These are phyloP conservation scores for Trichomonascus vanleenenianus DNA, from an alignment of 805 yeast genomes.

Conservation along the genomic window DNA sequence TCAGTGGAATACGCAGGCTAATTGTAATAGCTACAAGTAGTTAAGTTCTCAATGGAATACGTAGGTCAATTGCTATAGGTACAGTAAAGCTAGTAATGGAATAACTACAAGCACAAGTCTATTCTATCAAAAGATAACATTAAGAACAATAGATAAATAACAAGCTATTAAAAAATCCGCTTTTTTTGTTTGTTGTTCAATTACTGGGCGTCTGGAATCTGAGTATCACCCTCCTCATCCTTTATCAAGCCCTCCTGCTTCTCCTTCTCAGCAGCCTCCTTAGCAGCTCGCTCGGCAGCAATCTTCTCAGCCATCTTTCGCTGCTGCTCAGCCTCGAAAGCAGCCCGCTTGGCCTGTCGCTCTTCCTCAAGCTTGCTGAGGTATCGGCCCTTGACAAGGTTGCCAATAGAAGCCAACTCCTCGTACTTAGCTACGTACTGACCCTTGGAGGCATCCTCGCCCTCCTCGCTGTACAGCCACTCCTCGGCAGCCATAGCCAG, in stretches of 20 bases:
- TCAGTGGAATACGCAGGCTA: no score
- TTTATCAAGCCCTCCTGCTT: slow-evolving; percentile 12
- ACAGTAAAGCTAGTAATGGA: no score
- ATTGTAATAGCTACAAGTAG: no score
- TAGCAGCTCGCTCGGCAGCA: slow-evolving; percentile 68
- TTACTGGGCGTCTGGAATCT: slow-evolving; percentile 9
- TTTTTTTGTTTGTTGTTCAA: neutral
- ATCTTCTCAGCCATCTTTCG: slow-evolving; percentile 76
- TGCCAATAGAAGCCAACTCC: slow-evolving; percentile 91
- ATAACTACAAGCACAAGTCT: neutral
- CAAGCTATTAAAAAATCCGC: neutral
- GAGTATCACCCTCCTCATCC: slow-evolving; percentile 5
- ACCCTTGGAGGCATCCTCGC: slow-evolving; percentile 93
- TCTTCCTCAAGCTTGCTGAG: slow-evolving; percentile 91
- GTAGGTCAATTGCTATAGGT: no score
- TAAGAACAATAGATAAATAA: neutral
- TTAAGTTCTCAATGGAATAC: no score
- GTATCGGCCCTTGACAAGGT: slow-evolving; percentile 92
- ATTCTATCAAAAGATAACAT: neutral
- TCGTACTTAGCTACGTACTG: slow-evolving; percentile 96
- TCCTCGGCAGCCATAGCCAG: slow-evolving; percentile 85
- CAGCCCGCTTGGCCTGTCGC: slow-evolving; percentile 78
- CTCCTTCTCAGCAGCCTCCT: slow-evolving; percentile 30
- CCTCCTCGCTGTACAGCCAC: slow-evolving; percentile 91
- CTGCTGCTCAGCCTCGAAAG: slow-evolving; percentile 80